phyloP scores from a whole-genome alignment of 257 asterid species.

The Voacanga thouarsii region DNA sequence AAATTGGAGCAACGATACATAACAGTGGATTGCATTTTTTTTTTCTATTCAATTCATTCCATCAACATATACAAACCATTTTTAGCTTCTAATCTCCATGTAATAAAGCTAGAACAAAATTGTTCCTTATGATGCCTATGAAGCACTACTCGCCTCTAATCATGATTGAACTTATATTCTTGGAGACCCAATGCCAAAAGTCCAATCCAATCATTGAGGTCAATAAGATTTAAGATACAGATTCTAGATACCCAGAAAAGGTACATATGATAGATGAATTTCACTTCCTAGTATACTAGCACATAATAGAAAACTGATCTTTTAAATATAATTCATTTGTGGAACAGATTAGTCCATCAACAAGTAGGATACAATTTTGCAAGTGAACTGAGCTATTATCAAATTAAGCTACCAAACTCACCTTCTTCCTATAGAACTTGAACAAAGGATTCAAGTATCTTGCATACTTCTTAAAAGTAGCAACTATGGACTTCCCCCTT shows the following conservation, averaged over 20 bases:
- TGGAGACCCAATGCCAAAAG: not conserved
- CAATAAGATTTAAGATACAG: too few species aligned
- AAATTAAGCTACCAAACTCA: constrained; percentile 15
- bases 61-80: not conserved
- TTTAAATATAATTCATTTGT: not conserved
- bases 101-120: not conserved
- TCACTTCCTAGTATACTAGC: not conserved
- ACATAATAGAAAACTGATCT: not conserved
- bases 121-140: not conserved
- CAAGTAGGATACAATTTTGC: not conserved
- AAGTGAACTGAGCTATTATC: not conserved
- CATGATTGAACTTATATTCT: not conserved
- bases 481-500: constrained; percentile 93
- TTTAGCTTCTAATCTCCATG: not conserved
- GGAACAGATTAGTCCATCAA: not conserved
- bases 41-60: not conserved
- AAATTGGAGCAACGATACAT: not conserved
- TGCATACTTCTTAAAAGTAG: constrained; percentile 94
- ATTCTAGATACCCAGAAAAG: not conserved
- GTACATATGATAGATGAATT: not conserved
- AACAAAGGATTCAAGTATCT: constrained; percentile 84
- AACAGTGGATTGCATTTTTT: too few species aligned
- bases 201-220: not conserved
- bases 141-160: not conserved
- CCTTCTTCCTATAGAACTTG: constrained; percentile 98